Percentiles rank a stretch among this genome's conserved stretches.
These are phyloP conservation scores for Cordyceps sp. DNA, from an alignment of 2,329 filamentous ascomycete genomes.

Conservation along the genomic window DNA sequence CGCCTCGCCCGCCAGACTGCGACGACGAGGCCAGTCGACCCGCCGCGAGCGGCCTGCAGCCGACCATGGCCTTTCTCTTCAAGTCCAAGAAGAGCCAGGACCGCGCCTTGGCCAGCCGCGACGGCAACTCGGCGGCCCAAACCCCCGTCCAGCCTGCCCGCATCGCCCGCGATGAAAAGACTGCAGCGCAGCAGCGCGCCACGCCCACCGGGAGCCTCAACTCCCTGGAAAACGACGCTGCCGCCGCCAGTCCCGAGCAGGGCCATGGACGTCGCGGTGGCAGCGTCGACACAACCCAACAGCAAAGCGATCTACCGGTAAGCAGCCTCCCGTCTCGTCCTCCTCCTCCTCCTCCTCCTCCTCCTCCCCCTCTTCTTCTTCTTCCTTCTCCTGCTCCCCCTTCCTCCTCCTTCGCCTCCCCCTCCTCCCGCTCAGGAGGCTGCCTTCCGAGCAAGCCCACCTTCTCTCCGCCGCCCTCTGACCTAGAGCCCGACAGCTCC, in stretches of 20 bases:
- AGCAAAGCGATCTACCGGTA: constrained; percentile 22
- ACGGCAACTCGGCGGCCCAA: constrained; percentile 30
- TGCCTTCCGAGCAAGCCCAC: no score
- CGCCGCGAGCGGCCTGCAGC: constrained; percentile 21
- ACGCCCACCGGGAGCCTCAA: constrained; percentile 66
- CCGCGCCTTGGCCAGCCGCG: constrained; percentile 37
- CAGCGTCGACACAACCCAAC: constrained; percentile 29
- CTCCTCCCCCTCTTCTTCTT: background rate
- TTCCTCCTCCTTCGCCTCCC: background rate
- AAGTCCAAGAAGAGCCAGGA: constrained; percentile 67
- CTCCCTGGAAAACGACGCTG: constrained; percentile 45
- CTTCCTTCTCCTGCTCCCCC: no score
- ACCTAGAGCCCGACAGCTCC: constrained; percentile 23
- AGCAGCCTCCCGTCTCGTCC: constrained; percentile 8
- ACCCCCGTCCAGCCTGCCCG: constrained; percentile 32
- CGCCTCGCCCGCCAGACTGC: constrained; percentile 4
- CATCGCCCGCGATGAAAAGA: constrained; percentile 35
- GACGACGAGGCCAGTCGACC: constrained; percentile 6
- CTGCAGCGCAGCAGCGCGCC: constrained; percentile 33
- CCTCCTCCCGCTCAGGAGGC: no score
- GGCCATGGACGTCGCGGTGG: constrained; percentile 38
- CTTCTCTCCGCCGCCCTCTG: constrained; percentile 1
- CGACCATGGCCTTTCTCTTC: constrained; percentile 65
- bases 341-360: no score
- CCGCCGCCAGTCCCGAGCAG: constrained; percentile 48